phyloP scores from a whole-genome alignment of 148 eudicot genomes.

The Rhododendron griersonianum region DNA sequence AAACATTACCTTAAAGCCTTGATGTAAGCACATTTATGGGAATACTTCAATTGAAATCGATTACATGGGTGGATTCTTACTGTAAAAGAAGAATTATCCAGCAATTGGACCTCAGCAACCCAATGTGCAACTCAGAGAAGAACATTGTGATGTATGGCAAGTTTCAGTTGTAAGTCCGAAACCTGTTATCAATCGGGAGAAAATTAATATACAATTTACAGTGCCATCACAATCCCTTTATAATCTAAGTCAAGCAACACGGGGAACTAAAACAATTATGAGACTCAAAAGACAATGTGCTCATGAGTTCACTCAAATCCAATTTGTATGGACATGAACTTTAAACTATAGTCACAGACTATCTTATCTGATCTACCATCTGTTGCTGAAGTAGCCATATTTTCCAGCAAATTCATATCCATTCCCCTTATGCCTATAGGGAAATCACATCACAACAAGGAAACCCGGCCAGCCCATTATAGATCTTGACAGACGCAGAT shows the following conservation, averaged over 20 bases:
- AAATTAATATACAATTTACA: background rate
- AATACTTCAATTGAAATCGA: background rate
- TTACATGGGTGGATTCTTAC: slow-evolving; percentile 24
- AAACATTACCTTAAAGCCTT: no score
- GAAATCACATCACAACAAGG: slow-evolving; percentile 32
- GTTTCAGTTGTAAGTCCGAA: slow-evolving; percentile 19
- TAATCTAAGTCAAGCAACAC: background rate
- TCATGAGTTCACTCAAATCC: background rate
- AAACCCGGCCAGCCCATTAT: slow-evolving; percentile 21
- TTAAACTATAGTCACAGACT: slow-evolving; percentile 32
- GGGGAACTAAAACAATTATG: background rate
- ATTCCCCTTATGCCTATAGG: slow-evolving; percentile 29
- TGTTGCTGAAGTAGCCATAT: slow-evolving; percentile 30
- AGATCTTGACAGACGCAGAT: slow-evolving; percentile 36
- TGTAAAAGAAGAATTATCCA: slow-evolving; percentile 55
- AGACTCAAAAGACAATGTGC: background rate
- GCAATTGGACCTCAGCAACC: slow-evolving; percentile 42
- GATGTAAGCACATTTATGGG: no score
- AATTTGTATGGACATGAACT: background rate
- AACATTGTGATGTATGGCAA: slow-evolving; percentile 29
- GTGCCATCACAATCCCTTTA: background rate
- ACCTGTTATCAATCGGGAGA: slow-evolving; percentile 26
- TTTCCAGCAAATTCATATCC: slow-evolving; percentile 56
- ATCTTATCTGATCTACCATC: slow-evolving; percentile 26
- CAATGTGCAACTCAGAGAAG: slow-evolving; percentile 52